These are phyloP conservation scores for Cotoneaster glaucophyllus DNA, from an alignment of 306 rosid genomes.

Conservation along the genomic window DNA sequence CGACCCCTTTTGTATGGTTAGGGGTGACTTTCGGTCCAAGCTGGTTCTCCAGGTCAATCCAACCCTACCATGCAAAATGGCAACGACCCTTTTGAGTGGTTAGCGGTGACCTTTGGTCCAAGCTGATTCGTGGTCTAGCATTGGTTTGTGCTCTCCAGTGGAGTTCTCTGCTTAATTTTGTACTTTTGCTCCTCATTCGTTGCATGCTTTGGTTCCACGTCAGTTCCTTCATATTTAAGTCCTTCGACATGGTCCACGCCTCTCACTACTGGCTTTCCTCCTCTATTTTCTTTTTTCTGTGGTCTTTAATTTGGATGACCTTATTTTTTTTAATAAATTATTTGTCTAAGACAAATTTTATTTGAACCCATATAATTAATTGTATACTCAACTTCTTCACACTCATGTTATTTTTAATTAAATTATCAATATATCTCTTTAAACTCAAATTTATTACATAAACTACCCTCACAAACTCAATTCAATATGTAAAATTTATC, in stretches of 20 bases:
- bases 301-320: neutral
- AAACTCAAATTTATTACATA: too few species aligned
- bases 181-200: slow-evolving; percentile 29
- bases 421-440: too few species aligned
- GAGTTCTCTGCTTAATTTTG: slow-evolving; percentile 6
- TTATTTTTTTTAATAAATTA: neutral
- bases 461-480: too few species aligned
- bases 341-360: too few species aligned
- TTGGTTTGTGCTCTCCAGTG: neutral
- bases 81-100: neutral
- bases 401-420: too few species aligned
- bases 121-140: slow-evolving; percentile 8
- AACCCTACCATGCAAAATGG: slow-evolving; percentile 5
- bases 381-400: too few species aligned
- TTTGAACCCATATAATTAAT: too few species aligned
- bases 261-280: neutral
- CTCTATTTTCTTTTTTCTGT: neutral
- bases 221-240: slow-evolving; percentile 16
- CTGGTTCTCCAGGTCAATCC: slow-evolving; percentile 14
- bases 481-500: too few species aligned
- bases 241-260: neutral
- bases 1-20: neutral
- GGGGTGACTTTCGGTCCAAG: slow-evolving; percentile 10
- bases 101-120: slow-evolving; percentile 4
- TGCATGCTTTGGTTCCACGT: slow-evolving; percentile 33